Base-by-base conservation (phyloP, 73 alveolate genomes). In the Paramecium pentaurelia region DNA sequence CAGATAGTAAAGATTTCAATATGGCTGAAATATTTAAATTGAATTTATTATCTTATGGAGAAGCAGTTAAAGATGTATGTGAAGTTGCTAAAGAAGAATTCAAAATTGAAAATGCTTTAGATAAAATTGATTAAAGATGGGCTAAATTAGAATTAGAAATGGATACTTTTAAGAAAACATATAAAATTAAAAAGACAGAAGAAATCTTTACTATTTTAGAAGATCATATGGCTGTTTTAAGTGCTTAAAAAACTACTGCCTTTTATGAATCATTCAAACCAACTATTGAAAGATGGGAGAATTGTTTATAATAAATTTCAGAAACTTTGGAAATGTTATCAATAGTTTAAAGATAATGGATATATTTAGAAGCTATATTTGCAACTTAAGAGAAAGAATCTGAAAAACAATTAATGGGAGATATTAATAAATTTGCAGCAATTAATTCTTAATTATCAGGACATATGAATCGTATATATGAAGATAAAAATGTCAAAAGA, bases 71-170 rank as follows among this genome's bases (percentile, higher is more conserved):
- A 36, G 94, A 89, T 45, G 77, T 51, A 18, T 93, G 97, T 49
- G 98, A 94, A 73, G 95, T 95, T 45, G 99, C 99, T 36, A 95
- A 96, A 92, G 97, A 98, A 93, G 99, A 98, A 95, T 96, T 95
- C 40, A 97, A 95, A 92, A 98, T 97, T 42, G 99, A 98, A 88
- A 93, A 77, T 20, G 95, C 98, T 40, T 94, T 98, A 34, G 93
- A 95, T 40, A 96, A 96, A 59, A 97, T 98, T 32, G 95, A 95
- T 71, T 73, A 87, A 45, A 93, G 83, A 90, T 96, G 98, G 99
- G 95, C 60, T 28, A 44, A 51, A 32, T 28, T 93, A 36, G 92
- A 70, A 60, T 83, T 77, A 16, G 73, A 60, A 30, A 84, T 84
- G 93, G 93, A 80, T 86, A 95, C 94, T 28, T 89, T 93, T 85